phyloP scores from a whole-genome alignment of 1,284 basidiomycete genomes.

The Flammula alnicola region DNA sequence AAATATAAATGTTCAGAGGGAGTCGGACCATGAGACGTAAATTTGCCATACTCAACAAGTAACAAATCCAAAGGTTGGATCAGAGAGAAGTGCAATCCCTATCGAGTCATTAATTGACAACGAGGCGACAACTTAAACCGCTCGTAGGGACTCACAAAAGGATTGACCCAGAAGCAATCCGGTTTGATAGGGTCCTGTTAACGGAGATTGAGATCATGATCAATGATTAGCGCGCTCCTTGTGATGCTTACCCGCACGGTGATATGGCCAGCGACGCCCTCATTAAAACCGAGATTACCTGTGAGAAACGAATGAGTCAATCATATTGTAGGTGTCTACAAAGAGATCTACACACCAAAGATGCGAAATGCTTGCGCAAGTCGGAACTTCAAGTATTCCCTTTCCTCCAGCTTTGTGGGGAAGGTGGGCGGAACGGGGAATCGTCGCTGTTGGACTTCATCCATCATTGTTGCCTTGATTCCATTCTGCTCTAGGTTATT shows the following conservation, averaged over 20 bases:
- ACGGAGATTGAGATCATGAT: conserved; percentile 7
- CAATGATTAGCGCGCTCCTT: background rate
- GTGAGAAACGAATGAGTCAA: conserved; percentile 6
- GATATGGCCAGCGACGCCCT: conserved; percentile 68
- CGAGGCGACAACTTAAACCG: background rate
- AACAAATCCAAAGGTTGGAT: conserved; percentile 52
- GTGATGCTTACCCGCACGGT: conserved; percentile 51
- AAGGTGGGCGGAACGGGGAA: conserved; percentile 35
- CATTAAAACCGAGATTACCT: conserved; percentile 60
- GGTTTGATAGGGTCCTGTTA: conserved; percentile 49
- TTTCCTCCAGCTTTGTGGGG: conserved; percentile 45
- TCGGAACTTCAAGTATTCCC: conserved; percentile 55
- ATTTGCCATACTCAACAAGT: conserved; percentile 42
- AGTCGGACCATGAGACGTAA: background rate
- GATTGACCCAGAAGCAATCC: conserved; percentile 63
- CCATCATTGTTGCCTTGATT: conserved; percentile 15
- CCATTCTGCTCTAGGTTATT: conserved; percentile 9
- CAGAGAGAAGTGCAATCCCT: conserved; percentile 49
- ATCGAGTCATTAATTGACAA: conserved; percentile 9
- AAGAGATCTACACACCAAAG: conserved; percentile 39
- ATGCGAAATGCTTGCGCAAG: conserved; percentile 57
- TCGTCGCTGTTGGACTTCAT: conserved; percentile 12
- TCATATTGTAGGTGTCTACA: background rate
- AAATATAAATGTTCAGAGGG: background rate
- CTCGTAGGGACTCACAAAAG: conserved; percentile 36